Percentiles rank a stretch among this genome's conserved stretches.
These are phyloP conservation scores for Hirschioporus abietinus DNA, from an alignment of 768 basidiomycete genomes.

Conservation along the genomic window DNA sequence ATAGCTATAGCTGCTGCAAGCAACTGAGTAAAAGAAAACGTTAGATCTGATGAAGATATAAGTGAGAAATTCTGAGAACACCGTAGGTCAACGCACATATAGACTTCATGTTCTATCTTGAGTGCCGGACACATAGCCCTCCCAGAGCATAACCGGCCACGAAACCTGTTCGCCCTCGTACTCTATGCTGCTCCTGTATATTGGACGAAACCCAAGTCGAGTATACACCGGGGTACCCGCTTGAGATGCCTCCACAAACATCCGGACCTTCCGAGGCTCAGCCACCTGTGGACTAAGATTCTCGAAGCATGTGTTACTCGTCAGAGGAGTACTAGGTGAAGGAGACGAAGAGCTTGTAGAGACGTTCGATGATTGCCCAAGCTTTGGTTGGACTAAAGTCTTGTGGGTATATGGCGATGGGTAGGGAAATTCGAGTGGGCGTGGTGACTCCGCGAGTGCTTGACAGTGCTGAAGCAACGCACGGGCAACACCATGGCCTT, in stretches of 20 bases:
- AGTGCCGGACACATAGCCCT: background rate
- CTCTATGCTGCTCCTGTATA: background rate
- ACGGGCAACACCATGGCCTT: background rate
- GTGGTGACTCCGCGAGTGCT: background rate
- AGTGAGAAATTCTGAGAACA: too few species aligned
- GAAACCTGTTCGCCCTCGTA: background rate
- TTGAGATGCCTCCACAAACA: background rate
- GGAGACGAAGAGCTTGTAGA: background rate
- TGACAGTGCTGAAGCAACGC: background rate
- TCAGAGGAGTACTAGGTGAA: background rate
- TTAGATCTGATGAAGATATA: too few species aligned
- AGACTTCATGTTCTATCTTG: too few species aligned
- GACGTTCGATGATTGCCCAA: background rate
- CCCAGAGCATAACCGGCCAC: background rate
- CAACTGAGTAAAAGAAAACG: too few species aligned
- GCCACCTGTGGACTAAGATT: background rate
- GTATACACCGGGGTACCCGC: background rate
- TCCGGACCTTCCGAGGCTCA: background rate
- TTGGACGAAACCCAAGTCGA: background rate
- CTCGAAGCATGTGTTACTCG: background rate
- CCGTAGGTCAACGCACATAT: too few species aligned
- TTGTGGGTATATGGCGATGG: background rate
- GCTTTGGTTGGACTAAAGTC: too few species aligned
- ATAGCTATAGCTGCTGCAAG: too few species aligned
- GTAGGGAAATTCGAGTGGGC: background rate